Evolutionary conservation across 108 stramenopile genomes (phyloP).

Genomic region (Nitzschia sp.): DNA sequence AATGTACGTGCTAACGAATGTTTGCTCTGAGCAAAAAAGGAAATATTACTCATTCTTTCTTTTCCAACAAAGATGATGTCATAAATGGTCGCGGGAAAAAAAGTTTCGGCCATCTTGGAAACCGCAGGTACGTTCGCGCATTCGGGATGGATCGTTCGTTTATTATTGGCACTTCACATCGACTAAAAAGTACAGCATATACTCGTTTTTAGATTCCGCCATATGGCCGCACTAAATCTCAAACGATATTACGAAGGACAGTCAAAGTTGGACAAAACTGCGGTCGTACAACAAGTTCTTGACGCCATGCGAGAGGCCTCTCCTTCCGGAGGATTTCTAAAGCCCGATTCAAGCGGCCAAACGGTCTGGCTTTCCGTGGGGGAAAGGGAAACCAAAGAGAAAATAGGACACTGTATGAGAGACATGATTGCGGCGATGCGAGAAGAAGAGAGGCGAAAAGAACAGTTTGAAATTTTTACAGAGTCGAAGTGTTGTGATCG

Average conservation of each 20-base stretch:
- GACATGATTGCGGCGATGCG: constrained; percentile 19
- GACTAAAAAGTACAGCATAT: background rate
- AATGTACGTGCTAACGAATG: too few relatives aligned
- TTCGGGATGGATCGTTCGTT: background rate
- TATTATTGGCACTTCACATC: background rate
- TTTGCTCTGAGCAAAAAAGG: too few relatives aligned
- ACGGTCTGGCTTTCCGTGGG: constrained; percentile 19
- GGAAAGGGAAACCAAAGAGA: constrained; percentile 12
- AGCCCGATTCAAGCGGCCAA: constrained; percentile 3
- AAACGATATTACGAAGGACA: constrained; percentile 20
- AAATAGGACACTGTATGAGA: constrained; percentile 29
- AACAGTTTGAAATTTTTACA: constrained; percentile 4
- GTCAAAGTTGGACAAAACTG: constrained; percentile 15
- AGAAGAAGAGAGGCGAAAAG: background rate
- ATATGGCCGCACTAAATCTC: constrained; percentile 19
- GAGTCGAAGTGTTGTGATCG: background rate
- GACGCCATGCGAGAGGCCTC: constrained; percentile 20
- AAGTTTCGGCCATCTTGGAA: constrained; percentile 18
- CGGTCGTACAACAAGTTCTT: constrained; percentile 12
- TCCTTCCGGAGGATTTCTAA: constrained; percentile 22
- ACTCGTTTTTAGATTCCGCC: constrained; percentile 14
- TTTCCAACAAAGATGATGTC: constrained; percentile 26
- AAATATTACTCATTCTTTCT: too few relatives aligned
- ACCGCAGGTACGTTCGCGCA: constrained; percentile 10
- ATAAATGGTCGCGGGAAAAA: constrained; percentile 18